Percentiles rank a stretch among this genome's conserved stretches.
Conservation (phyloP, 2,329 filamentous ascomycete species). For the Phialophora expanda region DNA sequence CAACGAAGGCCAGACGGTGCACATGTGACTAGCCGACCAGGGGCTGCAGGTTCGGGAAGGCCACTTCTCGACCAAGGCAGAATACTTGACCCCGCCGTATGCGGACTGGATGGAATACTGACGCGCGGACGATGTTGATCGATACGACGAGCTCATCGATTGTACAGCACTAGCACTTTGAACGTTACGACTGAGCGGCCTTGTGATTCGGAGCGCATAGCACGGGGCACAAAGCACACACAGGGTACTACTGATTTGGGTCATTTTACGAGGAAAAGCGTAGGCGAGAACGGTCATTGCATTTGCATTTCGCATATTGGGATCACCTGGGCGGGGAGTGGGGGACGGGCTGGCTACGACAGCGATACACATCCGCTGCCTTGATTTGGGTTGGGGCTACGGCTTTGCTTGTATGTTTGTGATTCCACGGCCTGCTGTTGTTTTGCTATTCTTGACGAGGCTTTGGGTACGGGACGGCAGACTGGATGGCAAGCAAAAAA, state of each 20-base stretch:
- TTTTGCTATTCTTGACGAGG: background rate
- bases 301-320: background rate
- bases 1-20: conserved; percentile 22
- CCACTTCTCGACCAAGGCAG: background rate
- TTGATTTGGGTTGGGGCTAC: background rate
- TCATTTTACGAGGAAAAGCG: background rate
- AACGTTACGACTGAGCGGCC: background rate
- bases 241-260: background rate
- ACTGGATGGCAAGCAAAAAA: background rate
- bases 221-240: background rate
- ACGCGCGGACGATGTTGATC: background rate
- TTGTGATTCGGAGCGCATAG: conserved; percentile 1
- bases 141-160: background rate
- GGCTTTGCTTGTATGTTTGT: background rate
- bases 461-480: too few relatives aligned
- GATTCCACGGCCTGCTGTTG: background rate
- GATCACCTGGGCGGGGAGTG: background rate
- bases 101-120: conserved; percentile 13
- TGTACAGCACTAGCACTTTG: background rate
- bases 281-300: background rate
- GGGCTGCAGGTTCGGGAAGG: background rate
- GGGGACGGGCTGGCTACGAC: background rate
- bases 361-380: background rate
- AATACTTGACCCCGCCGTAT: background rate
- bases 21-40: conserved; percentile 26